phyloP scores from a whole-genome alignment of 2,329 filamentous ascomycete genomes.

The Tolypocladium endophyticum region DNA sequence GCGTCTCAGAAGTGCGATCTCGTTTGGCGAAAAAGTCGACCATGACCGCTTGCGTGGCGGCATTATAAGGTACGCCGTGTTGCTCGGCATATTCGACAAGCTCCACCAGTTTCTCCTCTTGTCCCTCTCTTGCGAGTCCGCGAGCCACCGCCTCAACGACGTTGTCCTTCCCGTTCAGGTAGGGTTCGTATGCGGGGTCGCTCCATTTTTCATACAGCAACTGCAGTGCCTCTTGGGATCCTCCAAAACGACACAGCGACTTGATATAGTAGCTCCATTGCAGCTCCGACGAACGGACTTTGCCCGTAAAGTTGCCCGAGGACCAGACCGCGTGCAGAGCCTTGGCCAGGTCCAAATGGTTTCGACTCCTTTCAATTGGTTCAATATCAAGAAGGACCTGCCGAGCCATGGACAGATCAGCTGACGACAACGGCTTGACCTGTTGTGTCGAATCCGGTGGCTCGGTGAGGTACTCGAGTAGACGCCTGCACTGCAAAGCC shows the following conservation, averaged over 20 bases:
- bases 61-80: constrained; percentile 32
- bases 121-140: constrained; percentile 52
- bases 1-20: constrained; percentile 48
- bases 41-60: constrained; percentile 41
- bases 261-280: constrained; percentile 21
- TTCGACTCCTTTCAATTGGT: constrained; percentile 29
- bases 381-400: constrained; percentile 28
- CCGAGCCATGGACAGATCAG: constrained; percentile 34
- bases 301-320: constrained; percentile 10
- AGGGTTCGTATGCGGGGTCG: constrained; percentile 9
- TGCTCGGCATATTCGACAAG: constrained; percentile 41
- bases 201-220: constrained; percentile 25
- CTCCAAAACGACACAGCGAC: constrained; percentile 43
- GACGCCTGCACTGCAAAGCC: constrained; percentile 41
- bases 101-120: constrained; percentile 46
- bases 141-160: constrained; percentile 21
- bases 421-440: constrained; percentile 21
- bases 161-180: constrained; percentile 9
- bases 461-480: constrained; percentile 49
- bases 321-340: constrained; percentile 26
- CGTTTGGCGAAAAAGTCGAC: constrained; percentile 50
- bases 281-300: constrained; percentile 6
- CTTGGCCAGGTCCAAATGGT: constrained; percentile 38
- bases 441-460: constrained; percentile 12
- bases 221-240: constrained; percentile 40